Evolutionary conservation across 106 monocot species (phyloP).

Genomic region (Apostasia shenzhenica): DNA sequence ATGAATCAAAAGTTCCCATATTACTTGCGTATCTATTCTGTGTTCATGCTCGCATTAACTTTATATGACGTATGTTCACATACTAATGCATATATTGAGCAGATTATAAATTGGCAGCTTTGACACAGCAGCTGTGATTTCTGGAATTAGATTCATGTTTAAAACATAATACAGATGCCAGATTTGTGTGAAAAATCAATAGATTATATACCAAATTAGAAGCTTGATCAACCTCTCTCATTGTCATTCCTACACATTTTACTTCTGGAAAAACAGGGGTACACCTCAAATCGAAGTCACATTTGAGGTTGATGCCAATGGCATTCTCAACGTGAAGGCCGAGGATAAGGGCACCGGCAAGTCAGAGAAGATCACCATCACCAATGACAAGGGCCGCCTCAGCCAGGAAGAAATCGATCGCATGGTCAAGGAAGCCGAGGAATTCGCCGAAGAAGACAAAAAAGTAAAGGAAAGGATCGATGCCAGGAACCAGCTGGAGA

Average conservation of each 20-base stretch:
- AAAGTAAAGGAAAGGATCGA: slow-evolving; percentile 28
- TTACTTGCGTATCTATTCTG: too few species aligned
- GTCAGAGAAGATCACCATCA: slow-evolving; percentile 10
- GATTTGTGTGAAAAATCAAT: too few species aligned
- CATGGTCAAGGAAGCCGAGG: slow-evolving; percentile 20
- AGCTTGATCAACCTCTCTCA: background rate
- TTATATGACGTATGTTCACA: too few species aligned
- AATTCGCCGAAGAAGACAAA: slow-evolving; percentile 27
- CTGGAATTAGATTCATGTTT: too few species aligned
- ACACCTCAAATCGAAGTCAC: slow-evolving; percentile 13
- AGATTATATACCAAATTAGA: background rate
- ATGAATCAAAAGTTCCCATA: too few species aligned
- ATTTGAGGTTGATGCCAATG: slow-evolving; percentile 13
- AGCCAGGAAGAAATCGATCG: slow-evolving; percentile 13
- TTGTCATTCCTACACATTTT: background rate
- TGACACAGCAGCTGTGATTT: too few species aligned
- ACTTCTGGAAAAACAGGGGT: background rate
- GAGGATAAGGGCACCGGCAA: slow-evolving; percentile 12
- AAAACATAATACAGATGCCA: too few species aligned
- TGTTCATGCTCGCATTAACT: too few species aligned
- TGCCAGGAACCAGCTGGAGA: slow-evolving; percentile 27
- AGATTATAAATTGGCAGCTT: too few species aligned
- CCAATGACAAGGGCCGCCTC: slow-evolving; percentile 12
- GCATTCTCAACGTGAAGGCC: slow-evolving; percentile 8
- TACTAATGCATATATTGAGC: too few species aligned